Percentiles rank a stretch among this genome's conserved stretches.
Evolutionary conservation across 345 rosid species (phyloP).

Genomic region (Sisymbrium irio): DNA sequence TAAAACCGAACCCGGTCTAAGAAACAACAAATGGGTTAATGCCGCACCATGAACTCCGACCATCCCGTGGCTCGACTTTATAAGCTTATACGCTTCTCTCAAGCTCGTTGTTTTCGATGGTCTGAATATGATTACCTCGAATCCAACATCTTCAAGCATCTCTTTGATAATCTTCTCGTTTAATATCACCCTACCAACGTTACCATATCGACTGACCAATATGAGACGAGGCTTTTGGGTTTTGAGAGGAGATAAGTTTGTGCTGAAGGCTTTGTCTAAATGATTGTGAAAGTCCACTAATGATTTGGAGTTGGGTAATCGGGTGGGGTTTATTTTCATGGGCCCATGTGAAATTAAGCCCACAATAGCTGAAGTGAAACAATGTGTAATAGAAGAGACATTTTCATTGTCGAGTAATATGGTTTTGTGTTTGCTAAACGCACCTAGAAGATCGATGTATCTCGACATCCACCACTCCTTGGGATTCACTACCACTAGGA

Average conservation of each 20-base stretch:
- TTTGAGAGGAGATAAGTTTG: not conserved
- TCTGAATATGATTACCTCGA: conserved; percentile 42
- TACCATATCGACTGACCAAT: conserved; percentile 28
- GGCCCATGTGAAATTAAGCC: conserved; percentile 60
- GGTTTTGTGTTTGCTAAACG: conserved; percentile 46
- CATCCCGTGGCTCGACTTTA: conserved; percentile 55
- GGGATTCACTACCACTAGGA: conserved; percentile 42
- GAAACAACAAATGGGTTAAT: conserved; percentile 52
- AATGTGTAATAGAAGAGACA: conserved; percentile 37
- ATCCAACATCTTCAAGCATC: conserved; percentile 43
- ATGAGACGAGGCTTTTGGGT: conserved; percentile 25
- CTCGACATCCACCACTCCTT: conserved; percentile 61
- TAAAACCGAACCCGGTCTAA: conserved; percentile 46
- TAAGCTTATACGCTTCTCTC: conserved; percentile 34
- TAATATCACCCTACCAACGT: conserved; percentile 35
- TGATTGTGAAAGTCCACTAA: conserved; percentile 41
- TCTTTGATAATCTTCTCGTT: conserved; percentile 33
- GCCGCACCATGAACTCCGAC: conserved; percentile 68
- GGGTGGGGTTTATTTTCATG: conserved; percentile 35
- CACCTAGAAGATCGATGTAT: conserved; percentile 41
- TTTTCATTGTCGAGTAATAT: conserved; percentile 39
- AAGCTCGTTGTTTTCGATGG: conserved; percentile 33
- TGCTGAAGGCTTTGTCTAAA: conserved; percentile 38
- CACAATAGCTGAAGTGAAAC: conserved; percentile 47
- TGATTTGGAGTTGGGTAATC: conserved; percentile 38